Conservation (phyloP, 768 basidiomycete genomes). For the Strobilomyces dryophilus region DNA sequence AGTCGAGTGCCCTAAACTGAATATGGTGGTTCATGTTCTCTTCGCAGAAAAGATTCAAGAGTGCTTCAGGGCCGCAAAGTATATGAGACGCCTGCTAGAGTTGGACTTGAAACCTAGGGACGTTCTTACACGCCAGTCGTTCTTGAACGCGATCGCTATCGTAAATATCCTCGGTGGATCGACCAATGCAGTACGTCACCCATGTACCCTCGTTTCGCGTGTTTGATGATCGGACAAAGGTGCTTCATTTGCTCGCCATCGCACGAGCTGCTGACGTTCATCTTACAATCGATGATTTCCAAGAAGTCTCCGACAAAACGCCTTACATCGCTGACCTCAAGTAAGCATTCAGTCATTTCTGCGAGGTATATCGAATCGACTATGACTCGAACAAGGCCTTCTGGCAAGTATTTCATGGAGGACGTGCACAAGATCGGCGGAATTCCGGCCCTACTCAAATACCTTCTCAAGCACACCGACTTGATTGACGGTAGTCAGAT, state of each 20-base stretch:
- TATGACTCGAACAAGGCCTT: conserved; percentile 46
- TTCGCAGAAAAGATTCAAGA: conserved; percentile 73
- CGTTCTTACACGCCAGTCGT: conserved; percentile 64
- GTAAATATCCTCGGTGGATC: conserved; percentile 81
- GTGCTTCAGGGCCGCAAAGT: conserved; percentile 73
- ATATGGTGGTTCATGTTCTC: not conserved
- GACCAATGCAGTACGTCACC: conserved; percentile 68
- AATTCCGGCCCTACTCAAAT: conserved; percentile 80
- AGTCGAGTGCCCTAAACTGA: not conserved
- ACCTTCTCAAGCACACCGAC: conserved; percentile 71
- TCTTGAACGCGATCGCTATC: conserved; percentile 81
- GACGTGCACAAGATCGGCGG: conserved; percentile 85
- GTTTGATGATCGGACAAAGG: conserved; percentile 37
- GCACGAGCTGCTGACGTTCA: conserved; percentile 74
- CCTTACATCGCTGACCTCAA: conserved; percentile 85
- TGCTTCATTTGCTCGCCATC: conserved; percentile 81
- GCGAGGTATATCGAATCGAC: conserved; percentile 3
- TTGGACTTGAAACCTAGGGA: conserved; percentile 81
- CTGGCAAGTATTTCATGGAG: conserved; percentile 87
- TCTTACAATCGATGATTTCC: conserved; percentile 84
- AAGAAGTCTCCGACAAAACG: conserved; percentile 70
- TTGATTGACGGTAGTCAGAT: conserved; percentile 78
- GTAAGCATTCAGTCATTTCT: conserved; percentile 32
- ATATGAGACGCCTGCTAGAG: conserved; percentile 69
- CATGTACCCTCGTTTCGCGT: not conserved